phyloP scores from a whole-genome alignment of 2,329 filamentous ascomycete species.

The Sporothrix euskadiensis region DNA sequence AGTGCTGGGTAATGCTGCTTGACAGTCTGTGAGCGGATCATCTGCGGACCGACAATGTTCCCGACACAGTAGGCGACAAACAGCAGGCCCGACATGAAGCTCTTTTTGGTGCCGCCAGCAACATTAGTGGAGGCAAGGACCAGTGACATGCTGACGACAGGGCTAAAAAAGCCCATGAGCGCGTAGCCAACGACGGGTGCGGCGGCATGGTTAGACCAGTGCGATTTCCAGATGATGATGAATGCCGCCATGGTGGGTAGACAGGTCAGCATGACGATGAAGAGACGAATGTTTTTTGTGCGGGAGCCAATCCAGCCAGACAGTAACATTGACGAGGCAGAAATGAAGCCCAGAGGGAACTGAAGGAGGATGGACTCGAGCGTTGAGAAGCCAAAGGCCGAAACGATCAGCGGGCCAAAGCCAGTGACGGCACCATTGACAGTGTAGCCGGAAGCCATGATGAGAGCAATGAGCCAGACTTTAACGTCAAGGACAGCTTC shows the following conservation, averaged over 20 bases:
- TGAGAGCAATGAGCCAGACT: conserved; percentile 63
- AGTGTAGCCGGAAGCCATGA: conserved; percentile 69
- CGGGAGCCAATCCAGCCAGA: conserved; percentile 65
- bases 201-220: conserved; percentile 64
- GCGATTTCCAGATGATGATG: conserved; percentile 70
- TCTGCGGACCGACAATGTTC: conserved; percentile 73
- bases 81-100: conserved; percentile 70
- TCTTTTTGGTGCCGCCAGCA: conserved; percentile 76
- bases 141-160: conserved; percentile 62
- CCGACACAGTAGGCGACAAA: conserved; percentile 75
- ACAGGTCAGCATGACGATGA: conserved; percentile 65
- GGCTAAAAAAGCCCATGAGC: conserved; percentile 71
- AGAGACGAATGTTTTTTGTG: conserved; percentile 63
- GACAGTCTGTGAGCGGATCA: conserved; percentile 67
- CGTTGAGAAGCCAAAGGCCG: conserved; percentile 66
- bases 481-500: conserved; percentile 63
- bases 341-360: conserved; percentile 71
- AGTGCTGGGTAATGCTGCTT: conserved; percentile 67
- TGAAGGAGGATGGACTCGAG: conserved; percentile 70
- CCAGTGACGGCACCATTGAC: conserved; percentile 71
- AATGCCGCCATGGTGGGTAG: conserved; percentile 74
- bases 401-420: conserved; percentile 71
- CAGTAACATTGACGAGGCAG: conserved; percentile 65
- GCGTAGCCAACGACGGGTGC: conserved; percentile 70
- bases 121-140: conserved; percentile 64